Evolutionary conservation across 2,329 filamentous ascomycete species (phyloP), one percentile per base, ranked within the genome.

Genomic region (Parastagonospora avenae): DNA sequence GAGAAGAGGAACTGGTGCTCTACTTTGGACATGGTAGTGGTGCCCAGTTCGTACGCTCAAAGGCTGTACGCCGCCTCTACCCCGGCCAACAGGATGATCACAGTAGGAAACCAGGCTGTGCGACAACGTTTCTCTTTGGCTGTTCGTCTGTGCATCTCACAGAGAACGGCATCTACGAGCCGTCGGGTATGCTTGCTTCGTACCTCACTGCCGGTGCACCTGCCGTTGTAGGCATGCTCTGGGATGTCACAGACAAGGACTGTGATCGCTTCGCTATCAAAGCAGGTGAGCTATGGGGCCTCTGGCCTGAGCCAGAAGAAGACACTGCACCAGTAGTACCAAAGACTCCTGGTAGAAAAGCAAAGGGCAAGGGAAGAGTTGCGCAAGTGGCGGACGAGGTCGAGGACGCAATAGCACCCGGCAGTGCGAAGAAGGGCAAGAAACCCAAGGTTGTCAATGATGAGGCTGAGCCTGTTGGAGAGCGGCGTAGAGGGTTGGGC

Each of bases 11-110:
- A 50, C 78, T 96, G 2, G 79, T 97, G 19, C 81, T 99, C 9
- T 99, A 99, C 77, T 97, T 99, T 73, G 94, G 94, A 1, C 94
- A 99, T 76, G 94, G 94, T 53, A 93, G 90, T 59, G 94, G 93
- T 16, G 90, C 91, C 27, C 94, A 99, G 74, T 99, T 96, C 74
- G 91, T 99, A 50, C 88, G 92, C 28, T 87, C 89, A 10, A 86
- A 91, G 60, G 90, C 90, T 1, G 86, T 99, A 59, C 88, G 91
- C 47, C 86, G 85, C 51, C 82, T 97, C 10, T 84, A 87, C 11
- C 56, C 62, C 2, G 62, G 63, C 9, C 85, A 83, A 52, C 58
- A 64, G 49, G 53, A 48, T 2, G 45, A 52, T 14, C 42, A 50
- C 4, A 46, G 39, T 30, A 54, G 32, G n/a, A 64, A 60, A 44